A percentile compares a stretch with the other conserved stretches of the same genome.
phyloP scores from a whole-genome alignment of 2,329 filamentous ascomycete species.

The Cercospora beticola region DNA sequence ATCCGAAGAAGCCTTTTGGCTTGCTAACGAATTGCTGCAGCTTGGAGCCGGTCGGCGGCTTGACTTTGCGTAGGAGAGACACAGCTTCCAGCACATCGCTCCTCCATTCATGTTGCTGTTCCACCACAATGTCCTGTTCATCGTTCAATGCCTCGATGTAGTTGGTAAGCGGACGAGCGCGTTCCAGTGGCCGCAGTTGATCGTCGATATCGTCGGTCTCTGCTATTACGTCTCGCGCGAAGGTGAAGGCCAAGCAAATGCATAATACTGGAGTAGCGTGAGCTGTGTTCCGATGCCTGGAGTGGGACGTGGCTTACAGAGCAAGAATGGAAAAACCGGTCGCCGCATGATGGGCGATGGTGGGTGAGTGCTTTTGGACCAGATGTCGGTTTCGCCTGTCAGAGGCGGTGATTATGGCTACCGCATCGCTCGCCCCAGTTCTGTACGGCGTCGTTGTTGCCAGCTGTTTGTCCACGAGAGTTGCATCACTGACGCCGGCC shows the following conservation, averaged over 20 bases:
- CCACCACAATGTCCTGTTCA: slow-evolving; percentile 11
- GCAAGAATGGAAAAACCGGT: slow-evolving; percentile 16
- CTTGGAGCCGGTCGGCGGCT: slow-evolving; percentile 42
- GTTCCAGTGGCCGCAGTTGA: neutral
- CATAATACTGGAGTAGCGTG: slow-evolving; percentile 17
- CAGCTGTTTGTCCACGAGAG: slow-evolving; percentile 2
- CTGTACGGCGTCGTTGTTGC: neutral
- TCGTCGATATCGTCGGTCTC: slow-evolving; percentile 16
- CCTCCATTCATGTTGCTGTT: slow-evolving; percentile 12
- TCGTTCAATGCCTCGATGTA: slow-evolving; percentile 9
- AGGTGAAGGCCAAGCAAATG: slow-evolving; percentile 19
- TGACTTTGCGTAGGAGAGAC: slow-evolving; percentile 44
- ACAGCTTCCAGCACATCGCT: slow-evolving; percentile 41
- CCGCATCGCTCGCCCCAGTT: neutral
- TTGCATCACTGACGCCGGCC: neutral
- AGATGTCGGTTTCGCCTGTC: neutral
- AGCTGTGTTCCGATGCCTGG: neutral
- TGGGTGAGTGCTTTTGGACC: neutral
- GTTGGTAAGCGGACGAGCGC: slow-evolving; percentile 4
- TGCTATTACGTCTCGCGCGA: slow-evolving; percentile 18
- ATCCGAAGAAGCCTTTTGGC: slow-evolving; percentile 59
- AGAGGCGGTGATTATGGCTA: neutral
- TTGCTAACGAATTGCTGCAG: slow-evolving; percentile 46
- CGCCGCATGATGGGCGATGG: slow-evolving; percentile 14
- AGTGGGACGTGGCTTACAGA: slow-evolving; percentile 12